Conservation (phyloP, 78 protist genomes). For the Pigoraptor vietnamica region DNA sequence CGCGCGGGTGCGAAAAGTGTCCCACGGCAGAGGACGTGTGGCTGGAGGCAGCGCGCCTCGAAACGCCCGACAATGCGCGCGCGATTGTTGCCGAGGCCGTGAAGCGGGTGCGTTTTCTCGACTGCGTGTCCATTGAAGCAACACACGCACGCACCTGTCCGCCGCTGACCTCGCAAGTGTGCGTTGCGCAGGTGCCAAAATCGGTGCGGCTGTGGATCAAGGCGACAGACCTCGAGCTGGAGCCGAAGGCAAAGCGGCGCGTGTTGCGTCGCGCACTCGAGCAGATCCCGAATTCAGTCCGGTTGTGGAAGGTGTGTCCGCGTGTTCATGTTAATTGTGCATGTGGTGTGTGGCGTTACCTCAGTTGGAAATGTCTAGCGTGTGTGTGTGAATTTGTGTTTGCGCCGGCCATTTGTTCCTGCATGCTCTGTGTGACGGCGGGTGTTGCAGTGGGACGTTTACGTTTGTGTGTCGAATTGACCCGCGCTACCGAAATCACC, state of each 20-base stretch:
- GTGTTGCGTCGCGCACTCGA: slow-evolving; percentile 83
- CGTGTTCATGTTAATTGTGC: too few relatives aligned
- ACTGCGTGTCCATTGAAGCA: neutral
- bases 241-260: slow-evolving; percentile 40
- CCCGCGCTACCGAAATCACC: too few relatives aligned
- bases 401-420: too few relatives aligned
- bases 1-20: slow-evolving; percentile 67
- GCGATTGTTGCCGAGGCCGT: slow-evolving; percentile 83
- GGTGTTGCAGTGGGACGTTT: too few relatives aligned
- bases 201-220: slow-evolving; percentile 86
- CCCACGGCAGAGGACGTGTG: slow-evolving; percentile 87
- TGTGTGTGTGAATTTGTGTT: too few relatives aligned
- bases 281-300: slow-evolving; percentile 75
- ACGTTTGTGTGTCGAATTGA: too few relatives aligned
- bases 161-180: neutral
- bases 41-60: slow-evolving; percentile 76
- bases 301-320: slow-evolving; percentile 19
- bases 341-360: too few relatives aligned
- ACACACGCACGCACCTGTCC: neutral
- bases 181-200: slow-evolving; percentile 51
- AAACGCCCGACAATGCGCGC: slow-evolving; percentile 66
- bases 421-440: too few relatives aligned
- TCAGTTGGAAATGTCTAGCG: too few relatives aligned
- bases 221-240: slow-evolving; percentile 81
- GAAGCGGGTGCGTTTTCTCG: neutral